Conservation (phyloP, 257 asterid genomes). For the Solanum chiquidenum region DNA sequence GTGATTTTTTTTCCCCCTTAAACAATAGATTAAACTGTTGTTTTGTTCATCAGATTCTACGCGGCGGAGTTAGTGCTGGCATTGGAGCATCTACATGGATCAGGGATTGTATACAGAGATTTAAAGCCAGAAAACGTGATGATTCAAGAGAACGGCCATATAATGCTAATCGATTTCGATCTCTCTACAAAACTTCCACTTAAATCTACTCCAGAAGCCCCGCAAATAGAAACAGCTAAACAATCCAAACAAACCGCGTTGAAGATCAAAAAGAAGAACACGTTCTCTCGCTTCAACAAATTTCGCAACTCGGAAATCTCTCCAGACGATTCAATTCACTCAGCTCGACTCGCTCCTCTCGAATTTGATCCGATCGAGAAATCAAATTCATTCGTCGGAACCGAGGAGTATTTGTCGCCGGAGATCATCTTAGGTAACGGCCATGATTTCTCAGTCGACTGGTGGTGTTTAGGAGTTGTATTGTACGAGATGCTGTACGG, state of each 20-base stretch:
- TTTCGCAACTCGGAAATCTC: conserved; percentile 36
- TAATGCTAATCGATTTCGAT: conserved; percentile 91
- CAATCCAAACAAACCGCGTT: background rate
- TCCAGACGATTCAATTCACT: conserved; percentile 32
- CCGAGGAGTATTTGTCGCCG: conserved; percentile 92
- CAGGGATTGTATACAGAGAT: conserved; percentile 82
- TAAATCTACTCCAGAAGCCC: conserved; percentile 34
- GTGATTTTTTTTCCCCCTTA: background rate
- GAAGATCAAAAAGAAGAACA: conserved; percentile 17
- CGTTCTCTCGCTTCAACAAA: conserved; percentile 8
- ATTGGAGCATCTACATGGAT: conserved; percentile 69
- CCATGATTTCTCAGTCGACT: conserved; percentile 88
- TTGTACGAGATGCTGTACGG: conserved; percentile 92
- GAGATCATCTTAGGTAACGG: conserved; percentile 78
- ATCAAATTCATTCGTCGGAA: conserved; percentile 92
- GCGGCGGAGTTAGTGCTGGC: conserved; percentile 86
- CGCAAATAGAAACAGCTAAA: background rate
- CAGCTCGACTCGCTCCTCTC: conserved; percentile 17
- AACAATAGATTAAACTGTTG: background rate
- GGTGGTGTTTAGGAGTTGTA: conserved; percentile 92
- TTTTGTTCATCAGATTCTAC: conserved; percentile 47
- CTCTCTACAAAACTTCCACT: conserved; percentile 64
- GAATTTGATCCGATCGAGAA: conserved; percentile 38
- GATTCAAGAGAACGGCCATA: conserved; percentile 82
- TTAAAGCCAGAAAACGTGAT: conserved; percentile 92